phyloP scores from a whole-genome alignment of 2,329 filamentous ascomycete species.

The Scytalidium sp. region DNA sequence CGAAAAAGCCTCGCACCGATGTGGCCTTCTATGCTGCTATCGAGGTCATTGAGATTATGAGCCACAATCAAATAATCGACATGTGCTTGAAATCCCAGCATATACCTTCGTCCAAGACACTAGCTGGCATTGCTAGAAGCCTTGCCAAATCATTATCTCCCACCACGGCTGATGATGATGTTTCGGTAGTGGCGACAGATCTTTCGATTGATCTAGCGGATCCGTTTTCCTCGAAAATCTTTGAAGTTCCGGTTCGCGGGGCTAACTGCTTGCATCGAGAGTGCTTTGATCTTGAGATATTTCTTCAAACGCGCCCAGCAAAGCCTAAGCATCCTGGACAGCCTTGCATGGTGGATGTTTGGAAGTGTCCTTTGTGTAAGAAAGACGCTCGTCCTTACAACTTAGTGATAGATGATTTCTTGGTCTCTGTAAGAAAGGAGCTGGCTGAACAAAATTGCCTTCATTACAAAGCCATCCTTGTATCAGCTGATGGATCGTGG shows the following conservation, averaged over 20 bases:
- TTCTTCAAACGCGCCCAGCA: conserved; percentile 61
- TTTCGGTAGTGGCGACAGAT: conserved; percentile 55
- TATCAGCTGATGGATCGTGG: conserved; percentile 66
- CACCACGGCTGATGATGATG: conserved; percentile 56
- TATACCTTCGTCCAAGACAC: conserved; percentile 46
- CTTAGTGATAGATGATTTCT: conserved; percentile 72
- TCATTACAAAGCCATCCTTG: conserved; percentile 56
- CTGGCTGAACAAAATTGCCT: conserved; percentile 48
- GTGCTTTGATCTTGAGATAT: conserved; percentile 86
- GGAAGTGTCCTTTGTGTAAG: conserved; percentile 84
- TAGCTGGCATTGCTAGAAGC: conserved; percentile 52
- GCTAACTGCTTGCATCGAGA: conserved; percentile 71
- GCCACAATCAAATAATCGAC: conserved; percentile 39
- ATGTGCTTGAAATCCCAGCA: conserved; percentile 33
- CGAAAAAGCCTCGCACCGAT: conserved; percentile 29
- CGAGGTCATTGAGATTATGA: conserved; percentile 62
- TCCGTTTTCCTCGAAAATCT: conserved; percentile 64
- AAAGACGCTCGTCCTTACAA: conserved; percentile 71
- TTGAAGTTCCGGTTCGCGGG: conserved; percentile 70
- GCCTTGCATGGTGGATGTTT: conserved; percentile 63
- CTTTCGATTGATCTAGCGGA: conserved; percentile 64
- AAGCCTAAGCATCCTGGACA: conserved; percentile 44
- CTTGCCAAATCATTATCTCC: conserved; percentile 35
- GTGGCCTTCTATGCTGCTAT: conserved; percentile 63
- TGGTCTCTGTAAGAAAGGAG: conserved; percentile 57